These are phyloP conservation scores for Sphenostylis stenocarpa DNA, from an alignment of 306 rosid species.

Conservation along the genomic window DNA sequence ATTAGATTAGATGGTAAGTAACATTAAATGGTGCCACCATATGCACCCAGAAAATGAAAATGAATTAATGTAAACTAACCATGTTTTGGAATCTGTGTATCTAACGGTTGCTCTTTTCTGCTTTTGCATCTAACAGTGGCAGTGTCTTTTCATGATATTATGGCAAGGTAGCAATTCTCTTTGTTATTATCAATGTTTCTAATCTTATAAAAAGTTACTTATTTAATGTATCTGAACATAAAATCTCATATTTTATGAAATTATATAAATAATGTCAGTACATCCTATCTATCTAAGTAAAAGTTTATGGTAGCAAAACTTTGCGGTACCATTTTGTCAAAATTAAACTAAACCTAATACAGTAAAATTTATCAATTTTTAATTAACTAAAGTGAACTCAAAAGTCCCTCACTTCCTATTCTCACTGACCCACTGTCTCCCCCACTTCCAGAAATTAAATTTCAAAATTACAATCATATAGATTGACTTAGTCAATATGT, in stretches of 20 bases:
- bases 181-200: neutral
- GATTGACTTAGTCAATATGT: conserved; percentile 9
- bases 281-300: too few relatives aligned
- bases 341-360: neutral
- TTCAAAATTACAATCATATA: neutral
- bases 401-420: neutral
- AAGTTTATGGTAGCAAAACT: too few relatives aligned
- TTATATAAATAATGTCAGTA: too few relatives aligned
- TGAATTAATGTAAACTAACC: neutral
- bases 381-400: neutral
- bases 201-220: too few relatives aligned
- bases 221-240: too few relatives aligned
- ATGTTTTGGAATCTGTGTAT: neutral
- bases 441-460: neutral
- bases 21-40: conserved; percentile 14
- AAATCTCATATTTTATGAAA: too few relatives aligned
- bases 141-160: neutral
- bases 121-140: neutral
- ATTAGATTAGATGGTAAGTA: neutral
- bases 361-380: neutral
- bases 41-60: neutral
- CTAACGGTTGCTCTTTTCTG: neutral
- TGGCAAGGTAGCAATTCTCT: neutral
- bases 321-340: too few relatives aligned
- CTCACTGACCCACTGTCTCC: neutral